Percentiles rank a stretch among this genome's conserved stretches.
Evolutionary conservation across 495 filamentous ascomycete species (phyloP).

Genomic region (Podospora pseudoanserina): DNA sequence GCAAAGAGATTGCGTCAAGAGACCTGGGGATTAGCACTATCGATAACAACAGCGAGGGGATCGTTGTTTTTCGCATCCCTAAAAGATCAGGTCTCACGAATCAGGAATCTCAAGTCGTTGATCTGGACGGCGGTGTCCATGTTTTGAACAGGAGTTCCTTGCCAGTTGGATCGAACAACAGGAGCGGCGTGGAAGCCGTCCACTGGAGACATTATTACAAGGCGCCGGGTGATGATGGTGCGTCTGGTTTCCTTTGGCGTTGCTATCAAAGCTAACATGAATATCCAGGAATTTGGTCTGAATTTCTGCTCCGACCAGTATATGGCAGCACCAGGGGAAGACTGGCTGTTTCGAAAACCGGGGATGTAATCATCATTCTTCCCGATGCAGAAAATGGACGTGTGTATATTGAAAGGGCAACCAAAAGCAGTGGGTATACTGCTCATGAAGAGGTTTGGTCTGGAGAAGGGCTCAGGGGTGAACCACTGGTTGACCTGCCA

Average conservation of each 20-base stretch:
- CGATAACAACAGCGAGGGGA: slow-evolving; percentile 32
- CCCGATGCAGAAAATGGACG: slow-evolving; percentile 26
- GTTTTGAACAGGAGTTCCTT: slow-evolving; percentile 38
- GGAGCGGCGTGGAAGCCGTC: background rate
- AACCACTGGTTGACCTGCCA: slow-evolving; percentile 39
- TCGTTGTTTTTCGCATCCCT: slow-evolving; percentile 40
- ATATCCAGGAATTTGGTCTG: slow-evolving; percentile 31
- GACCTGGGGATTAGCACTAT: slow-evolving; percentile 37
- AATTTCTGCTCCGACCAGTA: slow-evolving; percentile 28
- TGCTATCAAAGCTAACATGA: background rate
- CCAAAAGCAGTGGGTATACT: slow-evolving; percentile 25
- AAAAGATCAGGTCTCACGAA: slow-evolving; percentile 43
- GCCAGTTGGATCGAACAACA: background rate
- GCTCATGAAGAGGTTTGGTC: slow-evolving; percentile 36
- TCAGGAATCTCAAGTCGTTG: slow-evolving; percentile 49
- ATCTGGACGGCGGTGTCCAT: slow-evolving; percentile 42
- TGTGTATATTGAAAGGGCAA: slow-evolving; percentile 34
- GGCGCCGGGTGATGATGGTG: slow-evolving; percentile 28
- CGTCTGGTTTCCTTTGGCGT: slow-evolving; percentile 1
- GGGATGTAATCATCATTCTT: slow-evolving; percentile 38
- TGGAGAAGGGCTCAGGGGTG: slow-evolving; percentile 30
- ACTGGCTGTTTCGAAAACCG: slow-evolving; percentile 33
- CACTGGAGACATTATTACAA: slow-evolving; percentile 49
- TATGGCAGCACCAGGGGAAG: slow-evolving; percentile 35
- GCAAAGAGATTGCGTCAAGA: slow-evolving; percentile 28